A percentile compares a stretch with the other conserved stretches of the same genome.
phyloP scores from a whole-genome alignment of 1,139 yeast species.

The Magnusiomyces suaveolens region DNA sequence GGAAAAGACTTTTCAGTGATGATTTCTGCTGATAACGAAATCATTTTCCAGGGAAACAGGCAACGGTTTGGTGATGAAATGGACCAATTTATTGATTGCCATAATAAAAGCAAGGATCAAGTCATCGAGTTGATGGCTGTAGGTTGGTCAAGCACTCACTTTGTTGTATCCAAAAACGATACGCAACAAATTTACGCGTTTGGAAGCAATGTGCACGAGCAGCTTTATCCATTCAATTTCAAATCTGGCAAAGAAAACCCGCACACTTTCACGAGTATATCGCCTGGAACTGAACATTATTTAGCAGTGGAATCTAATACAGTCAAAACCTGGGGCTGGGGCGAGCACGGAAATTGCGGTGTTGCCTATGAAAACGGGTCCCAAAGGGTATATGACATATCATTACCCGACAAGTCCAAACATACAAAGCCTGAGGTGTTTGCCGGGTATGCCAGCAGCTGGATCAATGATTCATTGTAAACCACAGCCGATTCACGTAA shows the following conservation, averaged over 20 bases:
- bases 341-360: slow-evolving; percentile 97
- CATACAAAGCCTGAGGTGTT: slow-evolving; percentile 6
- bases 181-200: slow-evolving; percentile 31
- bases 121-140: slow-evolving; percentile 21
- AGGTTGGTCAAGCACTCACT: slow-evolving; percentile 82
- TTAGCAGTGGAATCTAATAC: slow-evolving; percentile 30
- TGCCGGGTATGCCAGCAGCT: slow-evolving; percentile 20
- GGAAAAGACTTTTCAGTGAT: slow-evolving; percentile 4
- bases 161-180: slow-evolving; percentile 24
- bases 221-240: slow-evolving; percentile 35
- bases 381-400: slow-evolving; percentile 3
- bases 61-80: not conserved
- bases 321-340: slow-evolving; percentile 92
- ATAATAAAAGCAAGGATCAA: not conserved
- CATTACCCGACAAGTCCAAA: not conserved
- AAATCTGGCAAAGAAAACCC: slow-evolving; percentile 5
- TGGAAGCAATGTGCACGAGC: slow-evolving; percentile 77
- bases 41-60: not conserved
- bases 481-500: too few species aligned
- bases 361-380: slow-evolving; percentile 19
- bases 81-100: not conserved
- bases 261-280: slow-evolving; percentile 22
- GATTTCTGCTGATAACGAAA: not conserved
- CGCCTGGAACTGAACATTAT: slow-evolving; percentile 86
- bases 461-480: slow-evolving; percentile 14